Conservation (phyloP, 2,329 filamentous ascomycete species). For the Penicillium sp. region DNA sequence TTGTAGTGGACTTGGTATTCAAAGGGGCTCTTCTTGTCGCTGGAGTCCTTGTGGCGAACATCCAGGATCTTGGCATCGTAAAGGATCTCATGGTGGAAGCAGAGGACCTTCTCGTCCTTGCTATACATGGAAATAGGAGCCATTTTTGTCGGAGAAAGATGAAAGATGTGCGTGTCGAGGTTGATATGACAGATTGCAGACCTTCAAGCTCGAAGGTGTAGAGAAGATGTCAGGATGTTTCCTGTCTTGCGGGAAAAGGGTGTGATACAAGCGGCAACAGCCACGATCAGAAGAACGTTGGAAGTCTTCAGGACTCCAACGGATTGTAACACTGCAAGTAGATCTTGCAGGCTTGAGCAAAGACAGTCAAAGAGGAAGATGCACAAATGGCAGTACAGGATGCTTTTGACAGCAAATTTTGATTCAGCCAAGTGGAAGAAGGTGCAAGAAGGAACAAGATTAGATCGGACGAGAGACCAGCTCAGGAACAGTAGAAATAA, state of each 20-base stretch:
- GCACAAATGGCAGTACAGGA: neutral
- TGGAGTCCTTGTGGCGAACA: constrained; percentile 60
- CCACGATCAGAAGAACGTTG: neutral
- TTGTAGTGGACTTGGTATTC: constrained; percentile 98
- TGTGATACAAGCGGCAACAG: constrained; percentile 1
- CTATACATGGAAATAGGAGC: constrained; percentile 58
- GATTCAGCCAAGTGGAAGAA: neutral
- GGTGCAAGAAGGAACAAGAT: neutral
- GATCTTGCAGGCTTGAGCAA: neutral
- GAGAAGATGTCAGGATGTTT: neutral
- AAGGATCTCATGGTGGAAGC: constrained; percentile 94
- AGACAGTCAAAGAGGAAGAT: neutral
- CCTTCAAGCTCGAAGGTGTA: neutral
- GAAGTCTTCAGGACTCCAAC: neutral
- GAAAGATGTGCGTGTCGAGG: neutral
- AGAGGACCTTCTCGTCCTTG: constrained; percentile 88
- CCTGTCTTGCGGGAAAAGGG: constrained; percentile 1
- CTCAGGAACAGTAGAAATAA: neutral
- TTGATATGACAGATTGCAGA: neutral
- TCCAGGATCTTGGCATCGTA: constrained; percentile 97
- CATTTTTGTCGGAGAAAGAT: constrained; percentile 54
- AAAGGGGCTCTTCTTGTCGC: constrained; percentile 70
- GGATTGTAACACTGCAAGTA: neutral
- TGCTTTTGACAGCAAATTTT: constrained; percentile 1
- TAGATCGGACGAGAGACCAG: constrained; percentile 1